Evolutionary conservation across 179 eudicot genomes (phyloP), one percentile per base, ranked within the genome.

Genomic region (Nepenthes alata): DNA sequence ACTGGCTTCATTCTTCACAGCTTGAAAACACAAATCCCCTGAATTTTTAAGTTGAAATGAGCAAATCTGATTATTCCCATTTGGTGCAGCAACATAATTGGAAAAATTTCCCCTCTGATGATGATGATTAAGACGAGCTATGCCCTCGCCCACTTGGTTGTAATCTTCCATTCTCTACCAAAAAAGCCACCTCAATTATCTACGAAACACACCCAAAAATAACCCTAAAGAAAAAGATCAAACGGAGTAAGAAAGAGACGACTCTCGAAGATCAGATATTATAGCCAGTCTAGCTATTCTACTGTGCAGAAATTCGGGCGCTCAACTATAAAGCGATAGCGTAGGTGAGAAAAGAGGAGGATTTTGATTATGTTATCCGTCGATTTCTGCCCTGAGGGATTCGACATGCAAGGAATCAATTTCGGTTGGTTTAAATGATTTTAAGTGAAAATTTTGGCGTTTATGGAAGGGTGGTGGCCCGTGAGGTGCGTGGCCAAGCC

Each of bases 141-240:
- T 53, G 6, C 53, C 35, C 15, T 53, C 57, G 5, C 47, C 50
- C 50, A 53, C 37, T 41, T 63, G 66, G 38, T 63, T 63, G 66
- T 53, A 63, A 4, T 44, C 16, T 49, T 63, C 66, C 66, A 63
- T 63, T 51, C 55, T 4, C 4, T 3, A 51, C 4, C 45, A 1
- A 41, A 41, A 4, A 41, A 1, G 1, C 45, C 51, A 47, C 51
- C 45, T 41, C 45, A 4, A 41, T 47, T 6, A 53, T 6, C 34
- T 53, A 14, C 9, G 12, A 13, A 14, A 53, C 14, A 41, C 45
- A 41, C 55, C 55, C 55, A 51, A 14, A 51, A 41, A 7, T 4
- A 41, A 41, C 45, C 45, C 45, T 41, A 41, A 41, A 41, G 8
- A 41, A 41, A 41, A 25, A 35, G 37, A 35, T 6, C 25, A 12